Base-by-base conservation (phyloP, 306 rosid species). In the Hippophae rhamnoides region DNA sequence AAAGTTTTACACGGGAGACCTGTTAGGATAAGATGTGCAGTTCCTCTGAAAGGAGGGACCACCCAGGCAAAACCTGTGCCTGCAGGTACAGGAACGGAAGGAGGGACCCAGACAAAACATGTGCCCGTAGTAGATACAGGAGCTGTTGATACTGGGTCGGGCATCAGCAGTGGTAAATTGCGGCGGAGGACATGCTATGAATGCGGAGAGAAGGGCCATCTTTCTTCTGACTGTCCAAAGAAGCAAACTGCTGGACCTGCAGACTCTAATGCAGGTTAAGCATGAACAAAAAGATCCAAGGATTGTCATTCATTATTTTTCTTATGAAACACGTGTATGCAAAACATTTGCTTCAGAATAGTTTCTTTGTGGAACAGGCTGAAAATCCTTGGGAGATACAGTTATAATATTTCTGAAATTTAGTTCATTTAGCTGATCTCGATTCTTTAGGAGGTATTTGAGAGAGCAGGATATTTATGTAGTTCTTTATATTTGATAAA, bases 181-280 rank as follows among this genome's bases (percentile, higher is more conserved):
- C 87, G 59, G 81, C 78, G 90, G 66, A 85, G 98, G 76, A 85
- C 85, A 7, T 87, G 96, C 71, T 87, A 78, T 7, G 96, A 84
- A 44, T 92, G 98, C 58, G 87, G 92, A 58, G 86, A 87, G 69
- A 92, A 92, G 78, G 98, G 98, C 7, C 98, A 92, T 76, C 13
- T 71, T 64, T 62, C 81, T 46, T 79, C 93, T 0, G 81, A 64
- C 47, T 87, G 98, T 71, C 93, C 89, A 41, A 81, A 75, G 77
- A 85, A 77, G 64, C 81, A 75, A 74, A 23, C 64, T 45, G 68
- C 11, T 7, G 61, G 57, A 53, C 58, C 84, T 49, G 56, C 69
- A 40, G 45, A 38, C 44, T 41, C 63, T 41, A 41, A 9, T 41
- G 50, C 81, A 67, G 64, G 60, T 44, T 82, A 66, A 76, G 52